These are phyloP conservation scores for Pythium rhizo-oryzae DNA, from an alignment of 352 stramenopile species.

Conservation along the genomic window DNA sequence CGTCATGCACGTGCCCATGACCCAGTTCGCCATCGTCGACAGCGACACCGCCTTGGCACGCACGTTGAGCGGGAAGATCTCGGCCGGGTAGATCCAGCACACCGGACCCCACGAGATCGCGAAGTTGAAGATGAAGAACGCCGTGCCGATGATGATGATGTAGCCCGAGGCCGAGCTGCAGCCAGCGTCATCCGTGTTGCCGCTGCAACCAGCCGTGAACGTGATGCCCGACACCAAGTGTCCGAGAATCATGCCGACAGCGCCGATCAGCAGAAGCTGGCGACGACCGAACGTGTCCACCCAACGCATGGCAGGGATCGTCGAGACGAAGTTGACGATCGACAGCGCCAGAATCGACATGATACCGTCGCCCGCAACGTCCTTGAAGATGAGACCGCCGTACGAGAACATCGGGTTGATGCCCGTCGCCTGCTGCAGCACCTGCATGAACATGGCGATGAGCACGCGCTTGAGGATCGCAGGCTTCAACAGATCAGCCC, in stretches of 20 bases:
- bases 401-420: constrained; percentile 47
- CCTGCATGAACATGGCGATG: constrained; percentile 38
- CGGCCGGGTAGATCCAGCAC: constrained; percentile 60
- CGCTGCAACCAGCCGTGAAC: constrained; percentile 44
- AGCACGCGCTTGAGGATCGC: constrained; percentile 31
- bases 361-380: constrained; percentile 39
- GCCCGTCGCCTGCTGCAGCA: constrained; percentile 47
- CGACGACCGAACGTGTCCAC: constrained; percentile 46
- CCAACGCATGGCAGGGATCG: constrained; percentile 43
- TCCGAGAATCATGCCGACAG: constrained; percentile 41
- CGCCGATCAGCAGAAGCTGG: constrained; percentile 40
- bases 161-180: constrained; percentile 31
- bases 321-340: constrained; percentile 45
- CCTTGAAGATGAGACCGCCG: constrained; percentile 43
- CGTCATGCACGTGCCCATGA: constrained; percentile 38
- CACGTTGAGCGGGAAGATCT: constrained; percentile 59
- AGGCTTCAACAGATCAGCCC: constrained; percentile 36
- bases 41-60: constrained; percentile 47
- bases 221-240: constrained; percentile 39
- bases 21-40: constrained; percentile 34
- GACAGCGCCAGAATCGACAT: constrained; percentile 39
- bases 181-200: constrained; percentile 25
- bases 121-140: constrained; percentile 56
- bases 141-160: constrained; percentile 40
- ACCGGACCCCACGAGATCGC: constrained; percentile 57